phyloP scores from a whole-genome alignment of 768 basidiomycete species.

The Tylopilus vinaceipallidus region DNA sequence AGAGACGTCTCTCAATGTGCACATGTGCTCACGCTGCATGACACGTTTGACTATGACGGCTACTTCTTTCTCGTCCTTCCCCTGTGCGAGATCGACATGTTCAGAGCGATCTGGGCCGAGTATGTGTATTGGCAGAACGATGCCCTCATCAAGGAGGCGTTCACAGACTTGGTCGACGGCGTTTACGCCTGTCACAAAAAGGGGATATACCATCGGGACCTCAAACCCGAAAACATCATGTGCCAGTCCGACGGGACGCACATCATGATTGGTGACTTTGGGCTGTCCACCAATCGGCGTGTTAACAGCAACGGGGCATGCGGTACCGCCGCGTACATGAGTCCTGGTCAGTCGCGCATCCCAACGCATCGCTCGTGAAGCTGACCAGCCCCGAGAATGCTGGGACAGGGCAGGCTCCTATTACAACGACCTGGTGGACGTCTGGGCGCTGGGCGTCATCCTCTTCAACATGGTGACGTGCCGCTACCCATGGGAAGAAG shows the following conservation, averaged over 20 bases:
- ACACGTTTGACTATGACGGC: constrained; percentile 52
- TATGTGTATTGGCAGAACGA: constrained; percentile 54
- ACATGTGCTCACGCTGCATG: constrained; percentile 66
- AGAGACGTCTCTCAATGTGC: constrained; percentile 40
- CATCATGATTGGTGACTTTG: constrained; percentile 76
- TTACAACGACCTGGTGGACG: constrained; percentile 39
- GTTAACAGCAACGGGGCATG: constrained; percentile 51
- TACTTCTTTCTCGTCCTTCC: constrained; percentile 70
- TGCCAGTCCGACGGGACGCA: constrained; percentile 50
- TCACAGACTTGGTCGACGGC: constrained; percentile 76
- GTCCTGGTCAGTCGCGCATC: constrained; percentile 55
- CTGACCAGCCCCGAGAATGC: constrained; percentile 46
- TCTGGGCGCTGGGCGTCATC: constrained; percentile 79
- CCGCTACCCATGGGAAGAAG: constrained; percentile 18
- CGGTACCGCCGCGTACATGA: constrained; percentile 65
- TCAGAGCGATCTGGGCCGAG: constrained; percentile 50
- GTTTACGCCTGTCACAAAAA: constrained; percentile 69
- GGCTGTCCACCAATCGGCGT: constrained; percentile 51
- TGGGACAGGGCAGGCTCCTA: constrained; percentile 36
- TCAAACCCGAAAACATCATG: constrained; percentile 85
- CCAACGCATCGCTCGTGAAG: neutral
- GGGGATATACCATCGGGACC: constrained; percentile 79
- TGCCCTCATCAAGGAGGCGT: constrained; percentile 59
- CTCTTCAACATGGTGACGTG: constrained; percentile 81
- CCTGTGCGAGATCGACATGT: constrained; percentile 63